These are phyloP conservation scores for Penicillium canescens DNA, from an alignment of 495 filamentous ascomycete species.

Conservation along the genomic window DNA sequence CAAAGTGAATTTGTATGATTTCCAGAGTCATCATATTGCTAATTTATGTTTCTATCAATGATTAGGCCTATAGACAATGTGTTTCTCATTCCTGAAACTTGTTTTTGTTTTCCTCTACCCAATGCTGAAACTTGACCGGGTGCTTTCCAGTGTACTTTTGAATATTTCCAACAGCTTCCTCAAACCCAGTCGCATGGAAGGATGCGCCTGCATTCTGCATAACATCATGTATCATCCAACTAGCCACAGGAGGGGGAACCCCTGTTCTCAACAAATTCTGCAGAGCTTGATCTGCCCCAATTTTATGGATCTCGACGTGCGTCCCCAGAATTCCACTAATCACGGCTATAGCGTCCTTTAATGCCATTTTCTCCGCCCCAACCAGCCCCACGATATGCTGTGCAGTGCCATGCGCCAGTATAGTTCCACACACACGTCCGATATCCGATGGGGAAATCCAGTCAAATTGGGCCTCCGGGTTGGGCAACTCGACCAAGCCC, in stretches of 20 bases:
- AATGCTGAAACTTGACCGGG: constrained; percentile 45
- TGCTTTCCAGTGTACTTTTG: constrained; percentile 21
- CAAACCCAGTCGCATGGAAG: background rate
- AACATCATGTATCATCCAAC: constrained; percentile 5
- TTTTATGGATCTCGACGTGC: constrained; percentile 5
- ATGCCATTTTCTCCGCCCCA: constrained; percentile 6
- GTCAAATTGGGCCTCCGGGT: constrained; percentile 8
- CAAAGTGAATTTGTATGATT: too few species aligned
- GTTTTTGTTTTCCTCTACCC: constrained; percentile 39
- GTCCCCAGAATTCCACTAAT: constrained; percentile 7
- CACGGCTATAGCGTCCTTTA: constrained; percentile 8
- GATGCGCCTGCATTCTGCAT: background rate
- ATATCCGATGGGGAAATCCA: constrained; percentile 18
- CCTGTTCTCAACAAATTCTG: background rate
- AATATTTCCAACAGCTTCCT: constrained; percentile 4
- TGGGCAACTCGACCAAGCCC: constrained; percentile 7
- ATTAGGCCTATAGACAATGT: too few species aligned
- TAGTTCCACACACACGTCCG: constrained; percentile 9
- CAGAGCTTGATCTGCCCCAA: constrained; percentile 6
- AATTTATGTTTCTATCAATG: too few species aligned
- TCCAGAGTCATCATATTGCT: too few species aligned
- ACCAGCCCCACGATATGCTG: constrained; percentile 10
- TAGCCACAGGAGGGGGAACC: background rate
- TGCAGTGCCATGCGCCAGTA: constrained; percentile 6
- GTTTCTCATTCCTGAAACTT: background rate